phyloP scores from a whole-genome alignment of 179 eudicot genomes.

The Silene coronaria region DNA sequence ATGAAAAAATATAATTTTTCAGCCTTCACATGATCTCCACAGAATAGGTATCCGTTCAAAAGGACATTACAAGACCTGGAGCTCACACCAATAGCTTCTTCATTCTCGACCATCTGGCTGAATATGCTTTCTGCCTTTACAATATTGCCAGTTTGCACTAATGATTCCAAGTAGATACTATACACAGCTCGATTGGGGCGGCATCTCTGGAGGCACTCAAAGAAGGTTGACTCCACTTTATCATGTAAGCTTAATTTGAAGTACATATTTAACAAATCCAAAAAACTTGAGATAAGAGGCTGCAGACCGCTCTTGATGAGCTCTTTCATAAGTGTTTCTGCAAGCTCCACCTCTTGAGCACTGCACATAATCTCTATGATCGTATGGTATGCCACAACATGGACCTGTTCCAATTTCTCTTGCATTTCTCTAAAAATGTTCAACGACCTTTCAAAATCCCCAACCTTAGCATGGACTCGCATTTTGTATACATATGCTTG shows the following conservation, averaged over 20 bases:
- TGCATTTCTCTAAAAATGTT: conserved; percentile 62
- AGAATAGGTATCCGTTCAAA: conserved; percentile 53
- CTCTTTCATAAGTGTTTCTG: conserved; percentile 73
- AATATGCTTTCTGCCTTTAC: conserved; percentile 70
- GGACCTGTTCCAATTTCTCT: conserved; percentile 34
- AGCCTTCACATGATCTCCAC: conserved; percentile 50
- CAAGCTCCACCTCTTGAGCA: conserved; percentile 50
- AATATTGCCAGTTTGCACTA: conserved; percentile 48
- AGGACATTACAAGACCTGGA: conserved; percentile 57
- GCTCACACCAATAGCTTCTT: conserved; percentile 47
- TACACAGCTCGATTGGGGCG: conserved; percentile 56
- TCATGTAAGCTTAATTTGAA: conserved; percentile 48
- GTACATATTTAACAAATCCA: conserved; percentile 62
- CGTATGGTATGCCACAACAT: conserved; percentile 57
- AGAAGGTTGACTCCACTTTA: conserved; percentile 60
- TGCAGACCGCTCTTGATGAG: conserved; percentile 54
- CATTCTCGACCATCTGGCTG: conserved; percentile 61
- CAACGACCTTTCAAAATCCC: conserved; percentile 51
- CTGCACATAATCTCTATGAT: conserved; percentile 62
- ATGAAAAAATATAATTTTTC: conserved; percentile 52
- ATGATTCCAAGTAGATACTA: conserved; percentile 66
- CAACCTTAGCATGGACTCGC: conserved; percentile 64
- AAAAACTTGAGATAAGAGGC: conserved; percentile 60
- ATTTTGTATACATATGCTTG: conserved; percentile 76
- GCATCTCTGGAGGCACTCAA: conserved; percentile 49